Evolutionary conservation across 129 eudicot species (phyloP).

Genomic region (Silybum marianum): DNA sequence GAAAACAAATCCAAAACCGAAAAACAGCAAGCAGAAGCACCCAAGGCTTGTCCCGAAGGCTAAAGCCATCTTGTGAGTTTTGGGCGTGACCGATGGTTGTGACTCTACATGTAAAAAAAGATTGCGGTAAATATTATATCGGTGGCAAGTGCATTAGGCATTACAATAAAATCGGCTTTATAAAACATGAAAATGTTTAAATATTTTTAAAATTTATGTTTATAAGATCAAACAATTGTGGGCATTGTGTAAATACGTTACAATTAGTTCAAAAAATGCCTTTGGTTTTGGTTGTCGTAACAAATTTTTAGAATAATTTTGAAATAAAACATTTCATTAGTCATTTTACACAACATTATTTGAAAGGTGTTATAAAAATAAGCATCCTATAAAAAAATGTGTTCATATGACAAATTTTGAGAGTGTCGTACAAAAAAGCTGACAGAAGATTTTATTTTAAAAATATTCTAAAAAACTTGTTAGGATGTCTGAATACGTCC

Average conservation of each 20-base stretch:
- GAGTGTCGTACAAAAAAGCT: neutral
- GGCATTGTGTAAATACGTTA: too few relatives aligned
- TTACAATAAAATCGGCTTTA: neutral
- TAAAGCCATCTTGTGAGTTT: constrained; percentile 71
- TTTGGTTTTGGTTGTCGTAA: neutral
- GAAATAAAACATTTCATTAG: neutral
- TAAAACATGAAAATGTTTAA: neutral
- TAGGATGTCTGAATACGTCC: too few relatives aligned
- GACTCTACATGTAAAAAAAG: constrained; percentile 37
- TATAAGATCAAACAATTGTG: neutral
- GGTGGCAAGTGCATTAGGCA: neutral
- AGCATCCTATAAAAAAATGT: too few relatives aligned
- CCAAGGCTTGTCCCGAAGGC: constrained; percentile 90
- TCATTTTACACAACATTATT: neutral
- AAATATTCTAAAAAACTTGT: neutral
- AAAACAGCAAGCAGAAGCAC: constrained; percentile 72
- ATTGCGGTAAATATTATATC: neutral
- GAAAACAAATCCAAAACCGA: constrained; percentile 71
- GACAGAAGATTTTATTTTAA: too few relatives aligned
- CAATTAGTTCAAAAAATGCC: neutral
- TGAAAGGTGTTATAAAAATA: too few relatives aligned
- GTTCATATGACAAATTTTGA: too few relatives aligned
- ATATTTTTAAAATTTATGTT: neutral
- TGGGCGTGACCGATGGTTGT: constrained; percentile 51
- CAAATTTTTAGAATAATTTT: neutral